Base-by-base conservation (phyloP, 108 stramenopile species). In the Pseudonitzschia multistriata region DNA sequence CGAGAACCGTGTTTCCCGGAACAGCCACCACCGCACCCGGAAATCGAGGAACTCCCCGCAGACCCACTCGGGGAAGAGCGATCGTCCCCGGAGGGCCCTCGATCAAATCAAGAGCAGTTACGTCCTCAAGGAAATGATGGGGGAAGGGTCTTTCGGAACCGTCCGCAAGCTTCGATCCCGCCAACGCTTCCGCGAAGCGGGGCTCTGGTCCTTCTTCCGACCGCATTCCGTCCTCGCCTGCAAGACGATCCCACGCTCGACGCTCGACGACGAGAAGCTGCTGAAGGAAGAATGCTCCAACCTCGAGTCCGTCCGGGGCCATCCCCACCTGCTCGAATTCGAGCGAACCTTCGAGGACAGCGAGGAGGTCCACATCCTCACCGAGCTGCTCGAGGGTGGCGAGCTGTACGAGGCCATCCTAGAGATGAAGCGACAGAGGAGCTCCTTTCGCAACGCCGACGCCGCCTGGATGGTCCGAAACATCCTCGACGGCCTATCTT, bases 391-490 rank as follows among this genome's bases (percentile, higher is more conserved):
- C 28, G 70, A 64, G 40, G 79, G 79, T 13, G 79, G 90, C 24
- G 91, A 93, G 75, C 77, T 95, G 34, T 91, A 86, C 54, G 89
- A 92, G 22, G 56, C 74, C 19, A 83, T 92, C 24, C 62, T 90
- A 5, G 75, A 86, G 30, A 88, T 84, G 70, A 42, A 48, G 3
- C 55, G 72, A 37, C 67, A 2, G 37, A 31, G 48, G 21, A n/a
- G 35, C n/a, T 67, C 39, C 45, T 71, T 88, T 72, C 66, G 75
- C 14, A 88, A 90, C 62, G 5, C 47, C 14, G 74, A 87, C 36
- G 85, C 84, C 5, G 74, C 80, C 28, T 39, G 54, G 34, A 70
- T 82, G 40, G 24, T 91, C 17, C 63, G 57, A 33, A 73, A 87
- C 55, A 86, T 94, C 28, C 67, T 84, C 25, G 45, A 65, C 7